Conservation (phyloP, 2,329 filamentous ascomycete species). For the Shiraia sp. region DNA sequence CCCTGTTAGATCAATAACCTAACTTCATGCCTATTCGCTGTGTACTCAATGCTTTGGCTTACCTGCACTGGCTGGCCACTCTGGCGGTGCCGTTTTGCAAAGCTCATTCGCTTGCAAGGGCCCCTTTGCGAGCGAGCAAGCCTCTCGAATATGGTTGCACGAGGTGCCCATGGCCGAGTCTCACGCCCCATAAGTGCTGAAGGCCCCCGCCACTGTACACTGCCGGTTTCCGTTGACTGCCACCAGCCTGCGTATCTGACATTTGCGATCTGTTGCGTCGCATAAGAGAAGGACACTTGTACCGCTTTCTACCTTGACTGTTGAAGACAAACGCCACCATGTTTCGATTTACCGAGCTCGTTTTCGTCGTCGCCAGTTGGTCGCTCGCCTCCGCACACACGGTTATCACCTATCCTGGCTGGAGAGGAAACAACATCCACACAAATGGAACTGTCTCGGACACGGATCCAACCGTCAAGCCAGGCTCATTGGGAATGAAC, state of each 20-base stretch:
- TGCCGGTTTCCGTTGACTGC: conserved; percentile 20
- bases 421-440: conserved; percentile 82
- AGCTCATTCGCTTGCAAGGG: conserved; percentile 18
- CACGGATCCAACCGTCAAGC: conserved; percentile 39
- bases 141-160: conserved; percentile 24
- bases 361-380: conserved; percentile 39
- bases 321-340: conserved; percentile 23
- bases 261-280: conserved; percentile 7
- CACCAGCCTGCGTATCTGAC: conserved; percentile 10
- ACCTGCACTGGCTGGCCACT: conserved; percentile 34
- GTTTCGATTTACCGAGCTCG: conserved; percentile 40
- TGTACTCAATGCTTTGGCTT: conserved; percentile 28
- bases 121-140: conserved; percentile 15
- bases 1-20: conserved; percentile 38
- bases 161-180: conserved; percentile 17
- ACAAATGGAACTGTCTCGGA: conserved; percentile 66
- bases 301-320: conserved; percentile 1
- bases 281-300: conserved; percentile 10
- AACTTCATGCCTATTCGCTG: conserved; percentile 28
- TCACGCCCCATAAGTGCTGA: conserved; percentile 30
- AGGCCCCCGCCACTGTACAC: conserved; percentile 33
- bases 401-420: conserved; percentile 85
- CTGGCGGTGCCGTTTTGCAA: conserved; percentile 20
- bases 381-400: conserved; percentile 67
- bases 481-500: conserved; percentile 52